A percentile compares a stretch with the other conserved stretches of the same genome.
Evolutionary conservation across 805 yeast species (phyloP).

Genomic region (Dipodascus geniculatus): DNA sequence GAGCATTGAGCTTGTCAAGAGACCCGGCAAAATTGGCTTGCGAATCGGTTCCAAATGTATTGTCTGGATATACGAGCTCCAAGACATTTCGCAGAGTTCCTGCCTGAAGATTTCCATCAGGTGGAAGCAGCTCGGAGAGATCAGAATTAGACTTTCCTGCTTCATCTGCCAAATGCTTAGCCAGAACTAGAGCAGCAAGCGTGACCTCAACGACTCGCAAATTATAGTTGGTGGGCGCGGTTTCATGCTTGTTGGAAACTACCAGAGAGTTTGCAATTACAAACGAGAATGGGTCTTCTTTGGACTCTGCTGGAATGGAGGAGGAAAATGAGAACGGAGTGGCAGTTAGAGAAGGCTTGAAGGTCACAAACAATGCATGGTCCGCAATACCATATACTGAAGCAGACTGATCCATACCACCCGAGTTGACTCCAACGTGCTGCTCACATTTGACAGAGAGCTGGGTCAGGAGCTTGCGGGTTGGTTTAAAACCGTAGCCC

Average conservation of each 20-base stretch:
- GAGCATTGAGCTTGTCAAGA: background rate
- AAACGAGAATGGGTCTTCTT: constrained; percentile 42
- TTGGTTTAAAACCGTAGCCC: constrained; percentile 37
- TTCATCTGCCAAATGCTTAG: constrained; percentile 33
- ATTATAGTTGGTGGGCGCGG: constrained; percentile 60
- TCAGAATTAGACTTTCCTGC: background rate
- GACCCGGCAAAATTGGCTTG: background rate
- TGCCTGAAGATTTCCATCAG: constrained; percentile 39
- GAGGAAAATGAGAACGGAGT: constrained; percentile 35
- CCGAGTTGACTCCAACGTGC: constrained; percentile 61
- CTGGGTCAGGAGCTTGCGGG: constrained; percentile 41
- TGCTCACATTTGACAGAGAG: constrained; percentile 60
- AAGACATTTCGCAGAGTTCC: constrained; percentile 58
- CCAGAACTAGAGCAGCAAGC: constrained; percentile 51
- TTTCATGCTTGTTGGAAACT: constrained; percentile 52
- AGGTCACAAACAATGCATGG: constrained; percentile 48
- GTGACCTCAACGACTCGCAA: constrained; percentile 63
- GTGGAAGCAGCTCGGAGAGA: constrained; percentile 20
- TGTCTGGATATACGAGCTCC: constrained; percentile 33
- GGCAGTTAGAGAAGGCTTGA: constrained; percentile 46
- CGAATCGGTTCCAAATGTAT: background rate
- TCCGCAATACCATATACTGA: constrained; percentile 49
- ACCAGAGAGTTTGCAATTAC: constrained; percentile 54
- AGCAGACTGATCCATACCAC: constrained; percentile 76
- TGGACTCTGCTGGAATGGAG: constrained; percentile 30